Evolutionary conservation across 2,329 filamentous ascomycete species (phyloP), one percentile per base, ranked within the genome.

Genomic region (Cadophora sp.): DNA sequence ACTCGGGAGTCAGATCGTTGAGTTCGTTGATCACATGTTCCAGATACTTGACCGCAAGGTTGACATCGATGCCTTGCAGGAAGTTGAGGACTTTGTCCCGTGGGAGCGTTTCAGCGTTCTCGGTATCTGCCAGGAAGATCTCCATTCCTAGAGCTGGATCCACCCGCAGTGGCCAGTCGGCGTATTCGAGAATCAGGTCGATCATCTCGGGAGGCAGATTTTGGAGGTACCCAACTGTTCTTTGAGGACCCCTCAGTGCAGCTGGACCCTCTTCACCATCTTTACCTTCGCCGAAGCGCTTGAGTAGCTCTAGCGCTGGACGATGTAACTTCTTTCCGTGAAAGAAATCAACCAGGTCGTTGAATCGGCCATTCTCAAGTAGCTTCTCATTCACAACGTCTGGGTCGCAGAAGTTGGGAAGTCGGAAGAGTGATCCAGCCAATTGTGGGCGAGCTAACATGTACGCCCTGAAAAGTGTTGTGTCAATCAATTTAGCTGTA

Each of bases 371-470:
- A 50, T 91, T 93, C 78, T 97, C 93, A 68, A 97, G 89, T 4
- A 99, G 83, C 75, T 94, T 94, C 79, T 97, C 92, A 77, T 97
- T 96, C 26, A 99, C 95, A 2, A 98, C 96, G 34, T 93, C 91
- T 0, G 96, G 95, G 75, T 99, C 95, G 79, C 96, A 98, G 77
- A 97, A 98, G 79, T 99, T 99, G 77, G 94, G 91, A 62, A 98
- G 93, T 27, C 96, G 93, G 82, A 99, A 98, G 0, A 99, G 86
- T 0, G 94, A 93, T 1, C 92, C 92, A 3, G 94, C 94, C 12
- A 99, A 84, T 6, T 91, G 89, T 4, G 96, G 95, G 8, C 90
- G 90, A 4, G 92, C 93, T 76, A 95, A 93, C 94, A 99, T 98
- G 79, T 97, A 97, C 0, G 93, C 92, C 19, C 95, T 89, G 83